These are phyloP conservation scores for Boletus tomentosulus DNA, from an alignment of 768 basidiomycete species.

Conservation along the genomic window DNA sequence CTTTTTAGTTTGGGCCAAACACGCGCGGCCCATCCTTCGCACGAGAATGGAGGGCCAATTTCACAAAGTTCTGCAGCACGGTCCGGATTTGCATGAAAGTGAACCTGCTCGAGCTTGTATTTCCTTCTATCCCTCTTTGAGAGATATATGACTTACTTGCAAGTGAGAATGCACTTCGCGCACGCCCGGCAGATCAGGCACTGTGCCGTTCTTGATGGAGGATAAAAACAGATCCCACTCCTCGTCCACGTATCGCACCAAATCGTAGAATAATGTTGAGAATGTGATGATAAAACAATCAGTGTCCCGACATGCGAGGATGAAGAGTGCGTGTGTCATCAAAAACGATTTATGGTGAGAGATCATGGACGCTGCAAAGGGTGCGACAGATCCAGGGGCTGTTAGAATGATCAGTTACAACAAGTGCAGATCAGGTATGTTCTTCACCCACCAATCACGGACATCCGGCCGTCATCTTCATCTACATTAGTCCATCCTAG, in stretches of 20 bases:
- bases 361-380: conserved; percentile 3
- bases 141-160: background rate
- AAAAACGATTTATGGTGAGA: conserved; percentile 3
- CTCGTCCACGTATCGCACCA: background rate
- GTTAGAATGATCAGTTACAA: background rate
- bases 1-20: background rate
- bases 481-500: conserved; percentile 3
- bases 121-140: background rate
- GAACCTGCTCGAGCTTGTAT: background rate
- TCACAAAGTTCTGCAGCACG: conserved; percentile 1
- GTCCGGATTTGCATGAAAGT: background rate
- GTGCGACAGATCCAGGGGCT: conserved; percentile 1
- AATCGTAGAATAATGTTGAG: background rate
- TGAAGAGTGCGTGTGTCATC: background rate
- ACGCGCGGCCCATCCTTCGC: conserved; percentile 4
- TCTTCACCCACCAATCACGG: background rate
- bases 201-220: conserved; percentile 1
- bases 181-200: conserved; percentile 8
- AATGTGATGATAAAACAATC: background rate
- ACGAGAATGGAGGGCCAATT: background rate
- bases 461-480: background rate
- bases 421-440: background rate
- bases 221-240: conserved; percentile 3
- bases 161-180: conserved; percentile 1
- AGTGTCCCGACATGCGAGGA: background rate